These are phyloP conservation scores for Mortierella alpina DNA, from an alignment of 192 early-diverging fungal species.

Conservation along the genomic window DNA sequence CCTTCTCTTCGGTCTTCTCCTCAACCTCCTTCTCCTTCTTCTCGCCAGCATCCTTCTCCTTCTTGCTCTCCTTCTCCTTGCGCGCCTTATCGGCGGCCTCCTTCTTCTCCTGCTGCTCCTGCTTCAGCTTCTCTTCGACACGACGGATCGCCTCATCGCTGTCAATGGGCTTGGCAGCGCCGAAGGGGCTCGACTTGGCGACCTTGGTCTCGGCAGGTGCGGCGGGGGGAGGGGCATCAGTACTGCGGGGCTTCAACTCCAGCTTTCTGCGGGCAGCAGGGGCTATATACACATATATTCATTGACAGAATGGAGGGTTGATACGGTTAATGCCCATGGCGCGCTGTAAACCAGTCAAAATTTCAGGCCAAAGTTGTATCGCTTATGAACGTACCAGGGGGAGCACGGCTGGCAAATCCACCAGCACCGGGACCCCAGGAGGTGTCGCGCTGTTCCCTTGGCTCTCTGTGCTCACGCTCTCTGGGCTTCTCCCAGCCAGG, in stretches of 20 bases:
- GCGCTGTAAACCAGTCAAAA: neutral
- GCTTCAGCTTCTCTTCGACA: slow-evolving; percentile 66
- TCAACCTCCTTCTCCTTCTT: slow-evolving; percentile 16
- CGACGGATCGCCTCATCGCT: slow-evolving; percentile 60
- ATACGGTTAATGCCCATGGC: neutral
- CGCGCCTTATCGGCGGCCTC: slow-evolving; percentile 44
- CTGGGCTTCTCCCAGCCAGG: slow-evolving; percentile 56
- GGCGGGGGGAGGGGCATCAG: slow-evolving; percentile 31
- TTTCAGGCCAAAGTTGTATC: neutral
- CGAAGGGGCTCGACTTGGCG: slow-evolving; percentile 71
- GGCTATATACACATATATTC: slow-evolving; percentile 1
- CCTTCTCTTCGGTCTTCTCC: slow-evolving; percentile 7
- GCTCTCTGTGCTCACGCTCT: slow-evolving; percentile 50
- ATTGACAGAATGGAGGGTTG: neutral
- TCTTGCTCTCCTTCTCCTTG: slow-evolving; percentile 55
- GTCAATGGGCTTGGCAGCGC: slow-evolving; percentile 73
- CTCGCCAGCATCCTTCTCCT: slow-evolving; percentile 35
- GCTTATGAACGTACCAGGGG: slow-evolving; percentile 26
- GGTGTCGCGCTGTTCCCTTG: slow-evolving; percentile 41
- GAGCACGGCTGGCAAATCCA: slow-evolving; percentile 26
- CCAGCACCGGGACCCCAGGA: slow-evolving; percentile 55
- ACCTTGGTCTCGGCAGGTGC: slow-evolving; percentile 23
- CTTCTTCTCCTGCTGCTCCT: slow-evolving; percentile 57
- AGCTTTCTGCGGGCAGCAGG: slow-evolving; percentile 62
- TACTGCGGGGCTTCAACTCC: slow-evolving; percentile 64